Evolutionary conservation across 2,329 filamentous ascomycete genomes (phyloP).

Genomic region (Moelleriella libera): DNA sequence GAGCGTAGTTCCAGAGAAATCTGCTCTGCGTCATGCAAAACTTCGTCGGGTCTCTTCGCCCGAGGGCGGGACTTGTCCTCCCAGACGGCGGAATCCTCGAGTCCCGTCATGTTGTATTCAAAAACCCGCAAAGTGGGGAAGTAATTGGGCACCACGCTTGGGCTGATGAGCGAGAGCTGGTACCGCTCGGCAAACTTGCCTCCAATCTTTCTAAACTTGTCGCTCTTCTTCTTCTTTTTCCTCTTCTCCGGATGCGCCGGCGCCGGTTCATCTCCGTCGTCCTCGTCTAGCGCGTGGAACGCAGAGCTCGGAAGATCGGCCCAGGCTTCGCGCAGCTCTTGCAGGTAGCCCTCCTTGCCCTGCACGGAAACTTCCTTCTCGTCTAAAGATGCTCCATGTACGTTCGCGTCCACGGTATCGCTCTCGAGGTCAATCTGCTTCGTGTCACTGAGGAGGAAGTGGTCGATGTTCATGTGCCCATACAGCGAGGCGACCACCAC

Average conservation of each 20-base stretch:
- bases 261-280: slow-evolving; percentile 6
- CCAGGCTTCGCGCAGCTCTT: slow-evolving; percentile 68
- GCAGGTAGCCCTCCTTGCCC: slow-evolving; percentile 58
- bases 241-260: slow-evolving; percentile 6
- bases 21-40: slow-evolving; percentile 4
- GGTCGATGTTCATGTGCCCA: slow-evolving; percentile 98
- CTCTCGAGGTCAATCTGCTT: slow-evolving; percentile 50
- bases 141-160: slow-evolving; percentile 86
- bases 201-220: slow-evolving; percentile 50
- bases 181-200: slow-evolving; percentile 78
- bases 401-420: slow-evolving; percentile 7
- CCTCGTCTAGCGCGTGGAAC: slow-evolving; percentile 8
- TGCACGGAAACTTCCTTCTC: slow-evolving; percentile 40
- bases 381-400: slow-evolving; percentile 16
- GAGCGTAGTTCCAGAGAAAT: neutral
- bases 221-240: slow-evolving; percentile 21
- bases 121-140: slow-evolving; percentile 82
- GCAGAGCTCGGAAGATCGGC: slow-evolving; percentile 50
- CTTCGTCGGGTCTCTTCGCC: slow-evolving; percentile 9
- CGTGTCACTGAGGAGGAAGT: slow-evolving; percentile 86
- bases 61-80: slow-evolving; percentile 14
- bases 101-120: slow-evolving; percentile 79
- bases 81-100: slow-evolving; percentile 44
- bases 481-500: slow-evolving; percentile 68
- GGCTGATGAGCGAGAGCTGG: slow-evolving; percentile 64